A percentile compares a stretch with the other conserved stretches of the same genome.
Evolutionary conservation across 371 early-diverging fungal species (phyloP).

Genomic region (Mortierella sp.): DNA sequence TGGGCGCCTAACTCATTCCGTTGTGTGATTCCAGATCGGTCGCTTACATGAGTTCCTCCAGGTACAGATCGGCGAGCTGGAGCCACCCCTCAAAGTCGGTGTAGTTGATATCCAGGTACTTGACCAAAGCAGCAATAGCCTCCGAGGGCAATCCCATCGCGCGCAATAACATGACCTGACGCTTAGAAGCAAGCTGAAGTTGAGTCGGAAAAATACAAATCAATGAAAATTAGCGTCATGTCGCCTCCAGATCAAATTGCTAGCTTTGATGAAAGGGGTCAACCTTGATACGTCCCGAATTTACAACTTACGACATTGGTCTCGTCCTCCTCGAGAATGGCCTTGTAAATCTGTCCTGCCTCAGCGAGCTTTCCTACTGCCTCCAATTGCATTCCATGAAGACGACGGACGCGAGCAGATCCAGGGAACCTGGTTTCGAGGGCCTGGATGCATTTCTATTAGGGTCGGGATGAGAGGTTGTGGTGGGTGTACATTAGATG

Average conservation of each 20-base stretch:
- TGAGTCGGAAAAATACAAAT: not conserved
- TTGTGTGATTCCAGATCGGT: not conserved
- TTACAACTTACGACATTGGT: constrained; percentile 69
- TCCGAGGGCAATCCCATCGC: constrained; percentile 73
- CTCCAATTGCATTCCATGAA: constrained; percentile 79
- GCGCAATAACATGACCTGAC: constrained; percentile 82
- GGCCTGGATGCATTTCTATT: constrained; percentile 69
- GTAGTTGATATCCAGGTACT: constrained; percentile 85
- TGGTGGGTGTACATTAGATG: not conserved
- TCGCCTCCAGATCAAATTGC: no score
- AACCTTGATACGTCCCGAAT: not conserved
- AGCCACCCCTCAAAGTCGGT: constrained; percentile 93
- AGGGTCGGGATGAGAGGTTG: not conserved
- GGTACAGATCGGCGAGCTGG: constrained; percentile 83
- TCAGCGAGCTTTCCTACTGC: constrained; percentile 78
- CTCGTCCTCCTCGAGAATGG: constrained; percentile 74
- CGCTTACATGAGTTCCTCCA: constrained; percentile 71
- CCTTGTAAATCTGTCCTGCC: constrained; percentile 76
- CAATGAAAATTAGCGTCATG: no score
- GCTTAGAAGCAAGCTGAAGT: constrained; percentile 73
- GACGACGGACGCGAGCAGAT: constrained; percentile 77
- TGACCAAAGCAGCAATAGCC: constrained; percentile 81
- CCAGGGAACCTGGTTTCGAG: constrained; percentile 75
- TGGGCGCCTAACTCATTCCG: not conserved
- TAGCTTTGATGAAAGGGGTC: no score